Evolutionary conservation across 805 yeast species (phyloP).

Genomic region (Candida ficus): DNA sequence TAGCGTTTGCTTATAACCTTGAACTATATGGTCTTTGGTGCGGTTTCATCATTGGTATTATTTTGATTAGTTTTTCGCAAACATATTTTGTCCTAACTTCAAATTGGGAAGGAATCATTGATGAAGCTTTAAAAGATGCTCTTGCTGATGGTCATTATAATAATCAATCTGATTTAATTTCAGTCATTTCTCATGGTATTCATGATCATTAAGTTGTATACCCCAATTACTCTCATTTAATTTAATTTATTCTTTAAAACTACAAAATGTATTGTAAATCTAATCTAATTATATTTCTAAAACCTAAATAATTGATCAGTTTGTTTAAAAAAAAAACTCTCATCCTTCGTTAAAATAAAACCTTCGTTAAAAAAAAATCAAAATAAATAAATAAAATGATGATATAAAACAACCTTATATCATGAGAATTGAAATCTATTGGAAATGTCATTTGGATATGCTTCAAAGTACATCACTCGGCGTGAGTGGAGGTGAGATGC

Average conservation of each 20-base stretch:
- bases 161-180: constrained; percentile 15
- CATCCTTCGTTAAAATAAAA: neutral
- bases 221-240: neutral
- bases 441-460: neutral
- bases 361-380: neutral
- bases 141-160: constrained; percentile 16
- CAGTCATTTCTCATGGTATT: constrained; percentile 17
- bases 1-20: constrained; percentile 44
- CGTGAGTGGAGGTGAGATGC: constrained; percentile 20
- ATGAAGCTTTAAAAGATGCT: constrained; percentile 38
- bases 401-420: too few species aligned
- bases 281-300: too few species aligned
- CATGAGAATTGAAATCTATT: too few species aligned
- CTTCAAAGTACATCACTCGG: constrained; percentile 12
- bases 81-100: constrained; percentile 30
- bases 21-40: constrained; percentile 58
- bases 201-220: constrained; percentile 14
- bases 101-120: constrained; percentile 43
- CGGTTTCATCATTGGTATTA: constrained; percentile 49
- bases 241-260: too few species aligned
- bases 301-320: too few species aligned
- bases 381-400: neutral
- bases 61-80: constrained; percentile 44
- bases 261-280: too few species aligned
- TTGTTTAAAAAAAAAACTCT: too few species aligned